Conservation (phyloP, 1,284 basidiomycete genomes). For the Anthracocystis panici-leucophaei region DNA sequence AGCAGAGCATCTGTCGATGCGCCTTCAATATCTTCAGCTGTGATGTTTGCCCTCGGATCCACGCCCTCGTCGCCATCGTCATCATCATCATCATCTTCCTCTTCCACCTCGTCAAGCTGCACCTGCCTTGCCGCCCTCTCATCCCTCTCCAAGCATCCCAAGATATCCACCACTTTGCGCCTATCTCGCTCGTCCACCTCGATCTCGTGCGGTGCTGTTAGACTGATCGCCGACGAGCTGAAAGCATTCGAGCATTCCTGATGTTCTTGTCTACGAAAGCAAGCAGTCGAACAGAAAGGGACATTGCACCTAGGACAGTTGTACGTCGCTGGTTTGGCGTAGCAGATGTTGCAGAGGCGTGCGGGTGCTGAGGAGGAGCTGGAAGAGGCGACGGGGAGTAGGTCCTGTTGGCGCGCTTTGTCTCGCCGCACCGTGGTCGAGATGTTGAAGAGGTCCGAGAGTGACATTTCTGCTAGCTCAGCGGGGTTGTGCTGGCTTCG, state of each 20-base stretch:
- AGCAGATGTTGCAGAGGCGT: slow-evolving; percentile 60
- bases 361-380: slow-evolving; percentile 14
- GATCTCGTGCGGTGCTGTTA: slow-evolving; percentile 1
- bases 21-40: slow-evolving; percentile 22
- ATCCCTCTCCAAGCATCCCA: slow-evolving; percentile 20
- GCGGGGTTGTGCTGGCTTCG: neutral
- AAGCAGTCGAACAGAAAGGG: slow-evolving; percentile 60
- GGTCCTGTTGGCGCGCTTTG: slow-evolving; percentile 36
- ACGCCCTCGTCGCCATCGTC: slow-evolving; percentile 7
- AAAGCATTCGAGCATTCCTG: slow-evolving; percentile 50
- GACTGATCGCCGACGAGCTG: slow-evolving; percentile 25
- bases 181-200: slow-evolving; percentile 24
- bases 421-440: slow-evolving; percentile 45
- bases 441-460: slow-evolving; percentile 59
- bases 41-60: slow-evolving; percentile 5
- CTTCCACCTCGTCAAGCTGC: slow-evolving; percentile 6
- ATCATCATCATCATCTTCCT: slow-evolving; percentile 13
- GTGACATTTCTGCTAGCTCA: slow-evolving; percentile 19
- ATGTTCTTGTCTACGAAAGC: slow-evolving; percentile 53
- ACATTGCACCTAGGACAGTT: slow-evolving; percentile 62
- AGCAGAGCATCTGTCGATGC: slow-evolving; percentile 46
- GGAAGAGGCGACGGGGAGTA: slow-evolving; percentile 30
- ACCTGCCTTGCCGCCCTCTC: slow-evolving; percentile 11
- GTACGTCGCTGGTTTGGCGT: slow-evolving; percentile 42
- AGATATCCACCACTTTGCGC: slow-evolving; percentile 37